Evolutionary conservation across 495 filamentous ascomycete genomes (phyloP), one percentile per base, ranked within the genome.

Genomic region (Echria macrotheca): DNA sequence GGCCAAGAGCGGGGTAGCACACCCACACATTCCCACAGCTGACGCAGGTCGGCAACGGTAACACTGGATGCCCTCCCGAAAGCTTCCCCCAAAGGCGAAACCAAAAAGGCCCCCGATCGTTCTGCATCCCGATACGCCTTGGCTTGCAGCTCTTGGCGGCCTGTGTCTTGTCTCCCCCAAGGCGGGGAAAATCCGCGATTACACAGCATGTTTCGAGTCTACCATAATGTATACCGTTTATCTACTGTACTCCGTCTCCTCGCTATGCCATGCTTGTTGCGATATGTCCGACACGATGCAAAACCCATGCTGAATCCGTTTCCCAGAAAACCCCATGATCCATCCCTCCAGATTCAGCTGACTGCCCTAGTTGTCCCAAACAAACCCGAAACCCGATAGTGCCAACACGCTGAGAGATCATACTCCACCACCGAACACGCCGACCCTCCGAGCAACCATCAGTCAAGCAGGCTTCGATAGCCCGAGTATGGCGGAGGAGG

Each of bases 401-500:
- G 38, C 17, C 22, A 41, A 41, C 18, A 21, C 38, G n/a, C 21
- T 22, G 18, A 41, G 19, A n/a, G 15, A 6, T 8, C 11, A 21
- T 11, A 41, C n/a, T 9, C 17, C 5, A 7, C 35, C 15, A 37
- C 5, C 10, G 2, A 21, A 41, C 5, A 24, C 14, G 15, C 38
- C 19, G n/a, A 10, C 15, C 10, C 11, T 9, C 19, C 22, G 38
- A 31, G 6, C 28, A 6, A 31, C 12, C n/a, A n/a, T 47, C 47
- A 56, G 37, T 59, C 56, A 17, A 59, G 44, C 19, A 59, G 29
- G 24, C 53, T 56, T 38, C 36, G 52, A 19, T 58, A 55, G 3
- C 55, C 47, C 21, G 32, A 31, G 29, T 59, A 59, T n/a, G 52
- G 51, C 19, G 56, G 56, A 33, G 56, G 56, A 12, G 56, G 53